Evolutionary conservation across 1,284 basidiomycete species (phyloP).

Genomic region (Porodaedalea pini): DNA sequence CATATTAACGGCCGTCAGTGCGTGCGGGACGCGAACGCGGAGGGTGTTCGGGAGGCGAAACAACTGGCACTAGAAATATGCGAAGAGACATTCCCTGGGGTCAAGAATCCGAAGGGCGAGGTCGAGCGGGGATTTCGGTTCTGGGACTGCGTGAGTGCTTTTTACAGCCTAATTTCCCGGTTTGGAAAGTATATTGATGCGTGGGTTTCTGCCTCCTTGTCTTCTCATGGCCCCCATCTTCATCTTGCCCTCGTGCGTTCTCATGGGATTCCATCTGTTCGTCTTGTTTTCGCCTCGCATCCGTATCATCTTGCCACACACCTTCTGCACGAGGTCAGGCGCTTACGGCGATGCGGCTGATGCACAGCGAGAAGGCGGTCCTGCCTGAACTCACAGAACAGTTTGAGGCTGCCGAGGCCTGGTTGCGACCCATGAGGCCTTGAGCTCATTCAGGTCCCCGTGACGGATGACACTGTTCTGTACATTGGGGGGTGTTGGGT

Average conservation of each 20-base stretch:
- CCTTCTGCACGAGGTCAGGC: slow-evolving; percentile 47
- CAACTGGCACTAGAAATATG: slow-evolving; percentile 85
- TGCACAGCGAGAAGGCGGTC: slow-evolving; percentile 80
- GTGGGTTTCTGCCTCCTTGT: slow-evolving; percentile 7
- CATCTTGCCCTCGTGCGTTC: background rate
- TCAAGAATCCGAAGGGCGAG: slow-evolving; percentile 83
- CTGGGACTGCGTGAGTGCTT: slow-evolving; percentile 87
- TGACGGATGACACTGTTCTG: background rate
- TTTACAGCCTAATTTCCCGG: slow-evolving; percentile 19
- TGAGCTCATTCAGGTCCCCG: slow-evolving; percentile 35
- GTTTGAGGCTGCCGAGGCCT: slow-evolving; percentile 92
- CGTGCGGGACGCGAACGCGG: slow-evolving; percentile 70
- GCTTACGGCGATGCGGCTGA: slow-evolving; percentile 81
- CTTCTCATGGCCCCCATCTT: slow-evolving; percentile 11
- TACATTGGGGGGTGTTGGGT: background rate
- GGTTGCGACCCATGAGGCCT: slow-evolving; percentile 89
- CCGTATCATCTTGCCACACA: slow-evolving; percentile 5
- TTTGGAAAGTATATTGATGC: slow-evolving; percentile 5
- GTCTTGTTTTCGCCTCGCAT: background rate
- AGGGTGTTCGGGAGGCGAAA: slow-evolving; percentile 82
- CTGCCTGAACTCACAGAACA: slow-evolving; percentile 83
- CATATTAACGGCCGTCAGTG: slow-evolving; percentile 77
- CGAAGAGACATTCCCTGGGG: slow-evolving; percentile 90
- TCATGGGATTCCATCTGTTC: slow-evolving; percentile 13
- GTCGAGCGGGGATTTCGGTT: slow-evolving; percentile 96